Base-by-base conservation (phyloP, 1,284 basidiomycete genomes). In the Ceratobasidium theobromae region DNA sequence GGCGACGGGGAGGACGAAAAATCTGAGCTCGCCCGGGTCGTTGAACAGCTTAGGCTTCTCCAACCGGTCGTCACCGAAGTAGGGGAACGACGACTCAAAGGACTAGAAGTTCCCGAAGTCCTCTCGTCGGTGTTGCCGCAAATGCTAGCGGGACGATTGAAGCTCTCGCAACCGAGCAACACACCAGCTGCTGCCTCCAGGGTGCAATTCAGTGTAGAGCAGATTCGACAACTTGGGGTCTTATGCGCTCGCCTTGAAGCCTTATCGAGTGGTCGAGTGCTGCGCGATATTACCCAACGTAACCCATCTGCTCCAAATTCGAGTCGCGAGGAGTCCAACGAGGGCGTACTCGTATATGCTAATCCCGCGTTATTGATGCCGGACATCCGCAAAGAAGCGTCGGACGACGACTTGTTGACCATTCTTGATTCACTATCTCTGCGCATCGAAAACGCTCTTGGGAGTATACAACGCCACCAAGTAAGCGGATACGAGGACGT, bases 81-180 rank as follows among this genome's bases (percentile, higher is more conserved):
- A 27, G 97, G 97, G 23, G 94, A 98, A 76, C 84, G 89, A 70
- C 93, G 93, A 74, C 85, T 99, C 71, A 98, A 98, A 77, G 96
- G 96, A 14, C 81, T 98, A 38, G 95, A 98, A 77, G 82, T 91
- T 1, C 92, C 92, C 0, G 96, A 98, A 77, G 82, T 85, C 71
- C 80, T 99, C 14, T 91, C 92, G 28, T 77, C 91, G 25, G 82
- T 98, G 52, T 98, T 95, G 75, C 94, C 96, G 0, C 82, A 79
- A 55, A 83, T 84, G 16, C 80, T 99, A 21, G 82, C 84, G 21
- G 89, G 88, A 6, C 87, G 97, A 27, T 82, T 89, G 68, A 82
- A 87, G 67, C 76, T 89, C 38, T 82, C 86, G 65, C 78, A 84
- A 62, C 73, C 77, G 0, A 76, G 79, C 23, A 51, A 64, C 27